These are phyloP conservation scores for Nyctanthes arbortristis DNA, from an alignment of 257 asterid genomes.

Conservation along the genomic window DNA sequence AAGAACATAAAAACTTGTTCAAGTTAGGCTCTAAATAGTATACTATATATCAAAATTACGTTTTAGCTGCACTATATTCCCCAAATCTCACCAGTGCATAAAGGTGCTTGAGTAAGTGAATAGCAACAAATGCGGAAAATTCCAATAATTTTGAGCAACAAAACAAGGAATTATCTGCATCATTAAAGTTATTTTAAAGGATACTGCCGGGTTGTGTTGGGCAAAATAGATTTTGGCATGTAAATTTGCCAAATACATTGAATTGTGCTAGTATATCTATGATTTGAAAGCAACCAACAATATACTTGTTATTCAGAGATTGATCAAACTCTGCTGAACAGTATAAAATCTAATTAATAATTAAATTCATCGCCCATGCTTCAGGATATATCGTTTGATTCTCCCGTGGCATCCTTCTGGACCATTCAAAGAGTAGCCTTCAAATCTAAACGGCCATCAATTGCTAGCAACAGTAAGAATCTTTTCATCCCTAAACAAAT, in stretches of 20 bases:
- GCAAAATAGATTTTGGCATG: constrained; percentile 28
- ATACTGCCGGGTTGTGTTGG: constrained; percentile 28
- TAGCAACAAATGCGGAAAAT: constrained; percentile 19
- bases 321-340: too few species aligned
- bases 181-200: neutral
- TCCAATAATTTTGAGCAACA: constrained; percentile 11
- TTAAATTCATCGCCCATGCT: too few species aligned
- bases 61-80: constrained; percentile 19
- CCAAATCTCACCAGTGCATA: constrained; percentile 18
- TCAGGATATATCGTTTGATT: too few species aligned
- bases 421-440: constrained; percentile 23
- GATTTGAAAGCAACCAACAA: too few species aligned
- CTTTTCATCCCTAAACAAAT: neutral
- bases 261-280: constrained; percentile 29
- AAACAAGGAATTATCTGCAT: constrained; percentile 20
- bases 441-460: constrained; percentile 7
- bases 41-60: too few species aligned
- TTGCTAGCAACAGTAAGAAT: constrained; percentile 17
- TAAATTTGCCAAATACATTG: constrained; percentile 37
- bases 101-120: neutral
- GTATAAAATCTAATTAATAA: too few species aligned
- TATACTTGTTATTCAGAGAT: too few species aligned
- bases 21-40: too few species aligned
- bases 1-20: too few species aligned
- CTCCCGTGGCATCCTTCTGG: constrained; percentile 28